Percentiles rank a stretch among this genome's conserved stretches.
phyloP scores from a whole-genome alignment of 192 early-diverging fungal species.

The Phycomyces blakesleeanus region DNA sequence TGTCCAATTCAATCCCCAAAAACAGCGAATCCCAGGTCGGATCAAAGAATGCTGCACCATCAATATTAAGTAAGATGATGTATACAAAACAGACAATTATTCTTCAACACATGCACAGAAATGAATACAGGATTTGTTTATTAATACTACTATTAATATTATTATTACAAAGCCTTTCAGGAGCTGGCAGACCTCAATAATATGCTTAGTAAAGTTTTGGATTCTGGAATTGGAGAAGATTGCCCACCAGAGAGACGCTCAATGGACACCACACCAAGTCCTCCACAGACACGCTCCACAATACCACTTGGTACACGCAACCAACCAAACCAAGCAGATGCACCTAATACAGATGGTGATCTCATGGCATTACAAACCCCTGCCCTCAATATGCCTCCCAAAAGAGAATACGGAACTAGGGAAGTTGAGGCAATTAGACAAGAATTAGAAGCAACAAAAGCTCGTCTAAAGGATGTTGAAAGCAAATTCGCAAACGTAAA shows the following conservation, averaged over 20 bases:
- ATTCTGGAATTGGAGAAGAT: conserved; percentile 4
- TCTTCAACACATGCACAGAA: background rate
- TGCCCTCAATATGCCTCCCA: background rate
- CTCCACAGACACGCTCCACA: background rate
- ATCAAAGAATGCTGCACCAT: no score
- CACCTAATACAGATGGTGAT: no score
- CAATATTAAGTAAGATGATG: background rate
- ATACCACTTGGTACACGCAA: no score
- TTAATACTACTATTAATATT: background rate
- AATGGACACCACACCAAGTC: background rate
- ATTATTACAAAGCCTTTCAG: background rate
- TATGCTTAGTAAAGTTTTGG: conserved; percentile 19
- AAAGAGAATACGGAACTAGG: background rate
- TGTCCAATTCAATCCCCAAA: background rate
- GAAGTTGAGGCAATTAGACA: conserved; percentile 11
- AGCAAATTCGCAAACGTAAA: conserved; percentile 32
- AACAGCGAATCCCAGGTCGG: no score
- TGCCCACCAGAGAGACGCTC: background rate
- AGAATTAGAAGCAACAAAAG: conserved; percentile 18
- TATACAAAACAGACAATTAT: background rate
- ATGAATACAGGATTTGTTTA: background rate
- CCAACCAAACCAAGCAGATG: no score
- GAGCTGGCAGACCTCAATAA: conserved; percentile 15
- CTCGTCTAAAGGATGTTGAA: conserved; percentile 21
- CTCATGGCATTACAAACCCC: no score